Evolutionary conservation across 2,329 filamentous ascomycete genomes (phyloP).

Genomic region (Paramyrothecium sp.): DNA sequence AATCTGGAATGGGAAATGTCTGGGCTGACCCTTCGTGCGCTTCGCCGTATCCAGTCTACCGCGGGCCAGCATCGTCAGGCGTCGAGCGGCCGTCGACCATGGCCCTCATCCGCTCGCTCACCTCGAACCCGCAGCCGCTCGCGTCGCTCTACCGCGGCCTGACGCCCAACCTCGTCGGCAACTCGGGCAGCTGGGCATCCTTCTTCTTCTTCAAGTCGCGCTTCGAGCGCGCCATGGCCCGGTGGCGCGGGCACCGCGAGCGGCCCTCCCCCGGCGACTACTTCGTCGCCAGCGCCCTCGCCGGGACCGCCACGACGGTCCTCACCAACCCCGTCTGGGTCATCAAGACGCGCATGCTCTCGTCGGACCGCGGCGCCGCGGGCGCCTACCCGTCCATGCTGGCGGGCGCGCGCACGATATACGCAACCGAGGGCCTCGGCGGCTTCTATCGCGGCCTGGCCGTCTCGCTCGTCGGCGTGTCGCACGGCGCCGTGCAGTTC

Average conservation of each 20-base stretch:
- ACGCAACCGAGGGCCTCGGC: conserved; percentile 65
- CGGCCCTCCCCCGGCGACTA: conserved; percentile 63
- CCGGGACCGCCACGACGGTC: conserved; percentile 72
- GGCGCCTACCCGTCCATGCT: conserved; percentile 82
- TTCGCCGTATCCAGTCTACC: conserved; percentile 42
- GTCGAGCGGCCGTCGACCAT: conserved; percentile 43
- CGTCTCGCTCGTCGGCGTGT: conserved; percentile 81
- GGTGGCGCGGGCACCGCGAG: conserved; percentile 11
- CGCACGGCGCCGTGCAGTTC: conserved; percentile 93
- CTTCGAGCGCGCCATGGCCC: conserved; percentile 46
- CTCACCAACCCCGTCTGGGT: conserved; percentile 98
- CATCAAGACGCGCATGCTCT: conserved; percentile 95
- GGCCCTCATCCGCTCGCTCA: conserved; percentile 50
- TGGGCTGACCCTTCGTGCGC: not conserved
- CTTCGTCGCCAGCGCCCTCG: conserved; percentile 71
- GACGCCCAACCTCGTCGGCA: conserved; percentile 86
- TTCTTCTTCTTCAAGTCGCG: conserved; percentile 80
- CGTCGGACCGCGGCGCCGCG: conserved; percentile 68
- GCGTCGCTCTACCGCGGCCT: conserved; percentile 84
- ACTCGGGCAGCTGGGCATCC: conserved; percentile 84
- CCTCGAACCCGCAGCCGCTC: conserved; percentile 52
- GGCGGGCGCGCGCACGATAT: conserved; percentile 67
- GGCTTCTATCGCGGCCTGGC: conserved; percentile 89
- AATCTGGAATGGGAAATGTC: too few relatives aligned
- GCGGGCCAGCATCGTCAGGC: conserved; percentile 36